Conservation (phyloP, 352 stramenopile genomes). For the Pseudoperonospora humuli region DNA sequence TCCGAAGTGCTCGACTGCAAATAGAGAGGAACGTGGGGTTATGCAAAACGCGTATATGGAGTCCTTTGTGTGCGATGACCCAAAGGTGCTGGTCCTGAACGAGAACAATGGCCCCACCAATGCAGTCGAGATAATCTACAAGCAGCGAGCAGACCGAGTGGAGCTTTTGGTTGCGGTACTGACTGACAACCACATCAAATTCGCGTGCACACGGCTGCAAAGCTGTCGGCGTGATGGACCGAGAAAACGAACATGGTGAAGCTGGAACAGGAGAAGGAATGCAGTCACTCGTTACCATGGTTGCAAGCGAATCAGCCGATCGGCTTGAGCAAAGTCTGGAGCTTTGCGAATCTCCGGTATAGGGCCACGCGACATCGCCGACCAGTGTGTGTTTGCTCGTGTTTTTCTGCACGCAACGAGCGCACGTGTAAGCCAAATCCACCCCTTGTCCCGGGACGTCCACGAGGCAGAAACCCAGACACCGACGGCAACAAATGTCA, state of each 20-base stretch:
- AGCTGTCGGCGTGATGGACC: constrained; percentile 27
- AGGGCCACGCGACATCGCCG: constrained; percentile 38
- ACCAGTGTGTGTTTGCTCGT: constrained; percentile 36
- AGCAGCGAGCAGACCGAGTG: constrained; percentile 62
- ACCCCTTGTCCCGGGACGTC: constrained; percentile 53
- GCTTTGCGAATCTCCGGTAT: constrained; percentile 26
- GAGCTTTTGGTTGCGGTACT: constrained; percentile 65
- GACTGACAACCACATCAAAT: constrained; percentile 63
- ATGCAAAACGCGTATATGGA: constrained; percentile 43
- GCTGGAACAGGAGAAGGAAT: constrained; percentile 10
- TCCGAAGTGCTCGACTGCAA: constrained; percentile 37
- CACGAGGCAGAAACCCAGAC: constrained; percentile 60
- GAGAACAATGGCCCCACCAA: constrained; percentile 55
- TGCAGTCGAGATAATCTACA: constrained; percentile 64
- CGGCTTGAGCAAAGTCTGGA: constrained; percentile 15
- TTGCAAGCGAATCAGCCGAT: constrained; percentile 18
- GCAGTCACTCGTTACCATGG: constrained; percentile 18
- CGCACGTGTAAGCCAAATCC: constrained; percentile 60
- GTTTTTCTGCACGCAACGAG: constrained; percentile 50
- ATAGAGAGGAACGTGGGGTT: constrained; percentile 49
- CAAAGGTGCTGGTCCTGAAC: constrained; percentile 51
- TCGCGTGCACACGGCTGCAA: constrained; percentile 23
- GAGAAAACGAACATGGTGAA: constrained; percentile 30
- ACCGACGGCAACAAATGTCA: constrained; percentile 61
- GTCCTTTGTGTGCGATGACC: constrained; percentile 55